Evolutionary conservation across 352 stramenopile genomes (phyloP).

Genomic region (Pythium rhizo-oryzae): DNA sequence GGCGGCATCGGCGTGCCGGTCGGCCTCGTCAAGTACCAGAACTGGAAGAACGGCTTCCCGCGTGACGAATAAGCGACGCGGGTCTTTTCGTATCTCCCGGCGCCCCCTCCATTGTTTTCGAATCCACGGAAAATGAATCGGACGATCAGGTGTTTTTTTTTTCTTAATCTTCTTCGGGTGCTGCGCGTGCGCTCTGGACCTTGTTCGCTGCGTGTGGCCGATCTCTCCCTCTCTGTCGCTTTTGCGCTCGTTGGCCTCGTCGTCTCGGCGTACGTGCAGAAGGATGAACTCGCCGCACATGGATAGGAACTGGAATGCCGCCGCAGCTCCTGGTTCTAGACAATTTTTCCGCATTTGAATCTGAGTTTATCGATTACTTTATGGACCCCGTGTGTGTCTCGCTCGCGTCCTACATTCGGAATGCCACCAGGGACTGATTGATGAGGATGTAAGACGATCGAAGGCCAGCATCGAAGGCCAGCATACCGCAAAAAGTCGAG

Average conservation of each 20-base stretch:
- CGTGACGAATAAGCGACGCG: slow-evolving; percentile 60
- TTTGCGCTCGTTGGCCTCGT: background rate
- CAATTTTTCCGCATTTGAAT: background rate
- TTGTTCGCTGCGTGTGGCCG: too few species aligned
- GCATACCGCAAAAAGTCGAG: too few species aligned
- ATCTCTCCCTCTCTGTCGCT: background rate
- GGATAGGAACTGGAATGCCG: background rate
- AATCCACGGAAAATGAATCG: background rate
- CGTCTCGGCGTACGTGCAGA: background rate
- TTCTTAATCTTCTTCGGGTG: too few species aligned
- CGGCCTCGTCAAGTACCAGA: slow-evolving; percentile 78
- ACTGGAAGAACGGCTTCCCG: slow-evolving; percentile 90
- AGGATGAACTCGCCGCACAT: background rate
- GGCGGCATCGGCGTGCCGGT: slow-evolving; percentile 69
- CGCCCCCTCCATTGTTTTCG: background rate
- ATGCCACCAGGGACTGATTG: too few species aligned
- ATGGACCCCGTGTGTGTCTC: background rate
- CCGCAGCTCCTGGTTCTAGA: background rate
- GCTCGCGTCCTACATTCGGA: background rate
- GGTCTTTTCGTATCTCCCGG: background rate
- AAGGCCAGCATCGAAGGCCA: too few species aligned
- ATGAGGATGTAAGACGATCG: too few species aligned
- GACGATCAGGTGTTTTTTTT: background rate
- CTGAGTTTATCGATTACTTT: slow-evolving; percentile 1
- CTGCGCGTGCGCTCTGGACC: too few species aligned